A percentile compares a stretch with the other conserved stretches of the same genome.
phyloP scores from a whole-genome alignment of 805 yeast genomes.

The Starmerella riodocensis region DNA sequence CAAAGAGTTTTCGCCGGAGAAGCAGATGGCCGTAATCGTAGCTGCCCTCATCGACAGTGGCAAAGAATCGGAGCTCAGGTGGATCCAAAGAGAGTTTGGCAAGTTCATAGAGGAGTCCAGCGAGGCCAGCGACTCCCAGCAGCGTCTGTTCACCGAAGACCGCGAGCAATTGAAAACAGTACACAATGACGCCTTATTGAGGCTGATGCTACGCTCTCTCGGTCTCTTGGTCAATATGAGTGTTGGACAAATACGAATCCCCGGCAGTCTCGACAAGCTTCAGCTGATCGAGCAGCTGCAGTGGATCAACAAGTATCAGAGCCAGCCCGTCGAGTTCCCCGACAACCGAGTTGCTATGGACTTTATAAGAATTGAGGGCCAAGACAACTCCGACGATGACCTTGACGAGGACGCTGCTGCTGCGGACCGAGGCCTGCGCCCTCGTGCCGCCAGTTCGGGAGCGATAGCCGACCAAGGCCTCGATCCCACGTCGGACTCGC shows the following conservation, averaged over 20 bases:
- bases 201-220: slow-evolving; percentile 36
- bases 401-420: slow-evolving; percentile 5
- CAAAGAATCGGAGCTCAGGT: slow-evolving; percentile 32
- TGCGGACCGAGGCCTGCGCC: no score
- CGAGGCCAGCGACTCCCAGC: slow-evolving; percentile 3
- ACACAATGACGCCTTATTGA: slow-evolving; percentile 36
- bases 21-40: slow-evolving; percentile 39
- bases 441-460: no score
- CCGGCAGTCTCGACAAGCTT: slow-evolving; percentile 25
- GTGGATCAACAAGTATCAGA: slow-evolving; percentile 34
- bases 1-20: slow-evolving; percentile 29
- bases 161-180: slow-evolving; percentile 23
- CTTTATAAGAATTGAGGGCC: slow-evolving; percentile 21
- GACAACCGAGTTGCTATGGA: slow-evolving; percentile 29
- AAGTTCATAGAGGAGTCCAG: slow-evolving; percentile 22
- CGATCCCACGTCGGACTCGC: no score
- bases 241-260: slow-evolving; percentile 34
- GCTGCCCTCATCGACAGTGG: slow-evolving; percentile 38
- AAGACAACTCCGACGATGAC: slow-evolving; percentile 23
- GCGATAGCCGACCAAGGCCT: not conserved
- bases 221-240: slow-evolving; percentile 31
- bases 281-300: slow-evolving; percentile 29
- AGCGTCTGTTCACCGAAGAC: slow-evolving; percentile 20
- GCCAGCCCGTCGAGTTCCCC: slow-evolving; percentile 28
- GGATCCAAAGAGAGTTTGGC: slow-evolving; percentile 32